These are phyloP conservation scores for Tylopilus balloui DNA, from an alignment of 768 basidiomycete genomes.

Conservation along the genomic window DNA sequence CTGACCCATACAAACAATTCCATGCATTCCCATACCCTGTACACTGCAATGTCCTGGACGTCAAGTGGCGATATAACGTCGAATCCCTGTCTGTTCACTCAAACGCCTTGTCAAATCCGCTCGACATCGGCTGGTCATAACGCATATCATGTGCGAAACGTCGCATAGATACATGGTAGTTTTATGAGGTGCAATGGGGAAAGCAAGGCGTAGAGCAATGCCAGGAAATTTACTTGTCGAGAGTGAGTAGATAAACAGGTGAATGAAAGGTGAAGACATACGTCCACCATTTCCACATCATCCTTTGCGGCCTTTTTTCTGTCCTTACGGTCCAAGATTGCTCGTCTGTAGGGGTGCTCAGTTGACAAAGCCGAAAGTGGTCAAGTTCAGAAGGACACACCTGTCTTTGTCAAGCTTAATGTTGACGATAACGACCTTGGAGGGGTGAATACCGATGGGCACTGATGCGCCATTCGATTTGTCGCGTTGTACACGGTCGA, in stretches of 20 bases:
- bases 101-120: neutral
- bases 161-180: conserved; percentile 66
- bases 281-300: conserved; percentile 80
- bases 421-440: conserved; percentile 90
- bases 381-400: conserved; percentile 33
- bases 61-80: conserved; percentile 6
- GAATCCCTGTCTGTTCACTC: conserved; percentile 6
- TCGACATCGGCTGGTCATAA: conserved; percentile 33
- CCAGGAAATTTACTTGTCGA: conserved; percentile 22
- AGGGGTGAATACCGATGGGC: conserved; percentile 93
- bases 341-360: conserved; percentile 47
- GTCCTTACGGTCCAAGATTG: conserved; percentile 85
- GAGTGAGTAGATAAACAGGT: conserved; percentile 11
- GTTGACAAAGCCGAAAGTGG: neutral
- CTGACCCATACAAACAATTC: conserved; percentile 34
- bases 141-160: conserved; percentile 51
- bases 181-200: conserved; percentile 37
- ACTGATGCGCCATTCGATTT: conserved; percentile 94
- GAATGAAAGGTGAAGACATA: conserved; percentile 38
- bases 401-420: conserved; percentile 93
- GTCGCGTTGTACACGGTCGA: conserved; percentile 96
- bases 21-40: conserved; percentile 11
- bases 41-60: conserved; percentile 1
- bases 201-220: conserved; percentile 8
- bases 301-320: conserved; percentile 57